phyloP scores from a whole-genome alignment of 176 grass and related monocot genomes.

The Microstegium vimineum region DNA sequence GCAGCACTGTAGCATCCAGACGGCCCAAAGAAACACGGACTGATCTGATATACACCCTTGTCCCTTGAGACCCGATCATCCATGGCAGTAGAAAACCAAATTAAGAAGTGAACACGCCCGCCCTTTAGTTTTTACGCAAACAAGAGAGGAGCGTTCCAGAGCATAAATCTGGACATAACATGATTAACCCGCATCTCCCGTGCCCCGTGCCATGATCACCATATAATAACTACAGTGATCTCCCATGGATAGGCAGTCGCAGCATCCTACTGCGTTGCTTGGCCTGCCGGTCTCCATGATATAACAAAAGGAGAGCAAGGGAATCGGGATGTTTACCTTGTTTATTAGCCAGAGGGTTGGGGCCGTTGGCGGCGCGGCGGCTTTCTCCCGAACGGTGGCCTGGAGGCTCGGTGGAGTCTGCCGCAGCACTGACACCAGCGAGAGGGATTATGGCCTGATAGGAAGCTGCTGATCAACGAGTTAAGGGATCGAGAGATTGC shows the following conservation, averaged over 20 bases:
- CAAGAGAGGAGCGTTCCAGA: neutral
- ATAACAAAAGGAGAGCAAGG: neutral
- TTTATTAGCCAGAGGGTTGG: neutral
- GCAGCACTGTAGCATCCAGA: neutral
- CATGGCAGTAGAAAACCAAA: neutral
- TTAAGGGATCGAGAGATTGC: neutral
- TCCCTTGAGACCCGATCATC: neutral
- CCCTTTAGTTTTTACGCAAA: neutral
- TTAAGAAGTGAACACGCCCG: neutral
- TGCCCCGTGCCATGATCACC: neutral
- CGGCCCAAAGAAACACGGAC: neutral
- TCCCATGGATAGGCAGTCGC: neutral
- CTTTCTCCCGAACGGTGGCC: neutral
- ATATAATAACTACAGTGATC: neutral
- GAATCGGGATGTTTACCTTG: neutral
- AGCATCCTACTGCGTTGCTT: neutral
- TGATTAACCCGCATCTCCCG: neutral
- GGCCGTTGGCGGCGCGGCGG: neutral
- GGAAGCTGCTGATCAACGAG: neutral
- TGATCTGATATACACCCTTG: neutral
- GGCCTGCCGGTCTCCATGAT: neutral
- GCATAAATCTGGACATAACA: neutral
- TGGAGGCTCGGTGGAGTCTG: no score
- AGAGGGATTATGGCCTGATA: no score
- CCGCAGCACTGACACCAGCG: no score